Base-by-base conservation (phyloP, 139 green algal species). In the Chlamydomonas eustigma region DNA sequence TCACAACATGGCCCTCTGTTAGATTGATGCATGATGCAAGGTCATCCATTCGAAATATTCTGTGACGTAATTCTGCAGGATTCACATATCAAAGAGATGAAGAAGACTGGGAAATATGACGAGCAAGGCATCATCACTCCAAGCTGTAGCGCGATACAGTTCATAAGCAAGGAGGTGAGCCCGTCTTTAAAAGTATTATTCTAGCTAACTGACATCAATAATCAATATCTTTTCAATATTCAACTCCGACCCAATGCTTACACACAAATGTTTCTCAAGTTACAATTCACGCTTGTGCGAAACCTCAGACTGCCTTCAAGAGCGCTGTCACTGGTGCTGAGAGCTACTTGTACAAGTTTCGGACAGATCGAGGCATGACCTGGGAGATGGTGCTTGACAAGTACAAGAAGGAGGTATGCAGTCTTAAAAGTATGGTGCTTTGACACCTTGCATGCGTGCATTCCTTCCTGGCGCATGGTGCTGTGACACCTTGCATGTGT, bases 111-210 rank as follows among this genome's bases (percentile, higher is more conserved):
- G 69, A 73, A 79, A 39, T 92, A 88, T 65, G 80, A 92, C 39
- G 75, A 83, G 39, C 76, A 66, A 2, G 87, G 85, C 74, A 91
- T 93, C 72, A 82, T 90, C 37, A 78, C 81, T 44, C 77, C 88
- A 8, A 39, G 37, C 3, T 88, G 80, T 35, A 73, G 71, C 3
- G 63, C 51, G 34, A 85, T 92, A 37, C 50, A 37, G 4, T 74
- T 87, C 44, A 75, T 52, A 70, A 71, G 64, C 25, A 50, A 73
- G 28, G 36, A 83, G 74, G 72, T 81, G 33, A 32, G 44, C 12
- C 12, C 44, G 44, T 3, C 32, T 25, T 38, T 3, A 24, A 5
- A 35, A 8, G 18, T 30, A 24, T 24, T 63, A 24, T 24, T 24
- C 24, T 18, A 24, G 50, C 50, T 63, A 24, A 18, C 22, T 30